Evolutionary conservation across 208 protist species (phyloP).

Genomic region (Trypanosoma scelopori): DNA sequence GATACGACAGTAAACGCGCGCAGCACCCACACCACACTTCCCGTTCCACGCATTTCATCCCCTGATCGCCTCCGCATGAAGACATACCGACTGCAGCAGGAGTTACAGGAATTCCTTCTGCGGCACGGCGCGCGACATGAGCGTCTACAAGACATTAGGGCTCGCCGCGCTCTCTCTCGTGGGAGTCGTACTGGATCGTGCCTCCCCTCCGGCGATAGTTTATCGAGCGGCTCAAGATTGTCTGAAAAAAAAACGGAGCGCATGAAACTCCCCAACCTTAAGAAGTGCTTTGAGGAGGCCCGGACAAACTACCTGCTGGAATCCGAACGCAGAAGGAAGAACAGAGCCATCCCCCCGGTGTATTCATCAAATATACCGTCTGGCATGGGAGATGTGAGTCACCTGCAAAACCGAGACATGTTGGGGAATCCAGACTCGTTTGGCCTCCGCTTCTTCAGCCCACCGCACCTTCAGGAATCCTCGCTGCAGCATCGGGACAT

Average conservation of each 20-base stretch:
- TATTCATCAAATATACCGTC: conserved; percentile 25
- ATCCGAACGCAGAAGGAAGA: conserved; percentile 45
- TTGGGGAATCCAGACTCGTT: conserved; percentile 62
- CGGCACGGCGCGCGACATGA: conserved; percentile 44
- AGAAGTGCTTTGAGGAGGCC: conserved; percentile 64
- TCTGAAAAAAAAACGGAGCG: not conserved
- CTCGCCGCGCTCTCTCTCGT: conserved; percentile 22
- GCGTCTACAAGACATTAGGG: conserved; percentile 50
- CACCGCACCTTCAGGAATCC: not conserved
- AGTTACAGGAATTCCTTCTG: conserved; percentile 64
- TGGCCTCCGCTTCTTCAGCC: conserved; percentile 58
- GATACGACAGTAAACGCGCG: conserved; percentile 2
- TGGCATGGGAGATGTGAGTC: not conserved
- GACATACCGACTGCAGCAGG: conserved; percentile 50
- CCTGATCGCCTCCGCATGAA: conserved; percentile 60
- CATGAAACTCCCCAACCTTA: conserved; percentile 46
- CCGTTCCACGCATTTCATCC: conserved; percentile 31
- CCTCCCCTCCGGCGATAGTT: not conserved
- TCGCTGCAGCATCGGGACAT: not conserved
- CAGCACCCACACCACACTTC: conserved; percentile 2
- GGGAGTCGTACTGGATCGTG: not conserved
- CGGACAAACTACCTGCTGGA: conserved; percentile 55
- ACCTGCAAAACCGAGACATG: conserved; percentile 26
- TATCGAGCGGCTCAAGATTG: not conserved
- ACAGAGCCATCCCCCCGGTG: conserved; percentile 32